phyloP scores from a whole-genome alignment of 2,329 filamentous ascomycete species.

The Didymella sp. region DNA sequence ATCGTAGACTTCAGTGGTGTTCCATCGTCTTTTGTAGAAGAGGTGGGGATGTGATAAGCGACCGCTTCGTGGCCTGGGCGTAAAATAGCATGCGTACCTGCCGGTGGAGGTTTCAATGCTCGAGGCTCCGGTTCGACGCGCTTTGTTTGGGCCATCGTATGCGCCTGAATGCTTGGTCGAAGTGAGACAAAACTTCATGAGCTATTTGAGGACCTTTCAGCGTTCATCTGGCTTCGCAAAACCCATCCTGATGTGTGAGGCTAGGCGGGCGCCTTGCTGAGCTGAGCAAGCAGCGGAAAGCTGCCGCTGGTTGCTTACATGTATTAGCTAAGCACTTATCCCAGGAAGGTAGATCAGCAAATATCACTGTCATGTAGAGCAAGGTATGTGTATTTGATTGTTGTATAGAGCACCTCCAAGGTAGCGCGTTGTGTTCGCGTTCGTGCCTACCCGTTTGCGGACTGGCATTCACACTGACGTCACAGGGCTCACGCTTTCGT shows the following conservation, averaged over 20 bases:
- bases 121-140: background rate
- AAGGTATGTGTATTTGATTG: background rate
- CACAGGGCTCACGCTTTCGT: background rate
- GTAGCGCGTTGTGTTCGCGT: background rate
- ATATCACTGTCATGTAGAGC: background rate
- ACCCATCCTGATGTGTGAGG: background rate
- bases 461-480: background rate
- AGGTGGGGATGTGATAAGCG: constrained; percentile 49
- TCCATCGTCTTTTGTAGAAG: constrained; percentile 16
- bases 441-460: background rate
- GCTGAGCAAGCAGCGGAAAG: constrained; percentile 15
- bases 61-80: constrained; percentile 30
- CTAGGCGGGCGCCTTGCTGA: background rate
- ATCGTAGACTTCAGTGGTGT: constrained; percentile 49
- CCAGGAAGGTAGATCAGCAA: too few relatives aligned
- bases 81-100: constrained; percentile 21
- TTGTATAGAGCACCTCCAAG: background rate
- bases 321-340: background rate
- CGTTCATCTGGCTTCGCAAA: background rate
- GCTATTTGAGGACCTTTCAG: background rate
- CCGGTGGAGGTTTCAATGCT: constrained; percentile 15
- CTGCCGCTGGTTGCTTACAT: constrained; percentile 3
- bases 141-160: background rate
- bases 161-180: background rate
- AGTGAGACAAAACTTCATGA: too few relatives aligned